Conservation (phyloP, 805 yeast species). For the Ogataea salicorniae region DNA sequence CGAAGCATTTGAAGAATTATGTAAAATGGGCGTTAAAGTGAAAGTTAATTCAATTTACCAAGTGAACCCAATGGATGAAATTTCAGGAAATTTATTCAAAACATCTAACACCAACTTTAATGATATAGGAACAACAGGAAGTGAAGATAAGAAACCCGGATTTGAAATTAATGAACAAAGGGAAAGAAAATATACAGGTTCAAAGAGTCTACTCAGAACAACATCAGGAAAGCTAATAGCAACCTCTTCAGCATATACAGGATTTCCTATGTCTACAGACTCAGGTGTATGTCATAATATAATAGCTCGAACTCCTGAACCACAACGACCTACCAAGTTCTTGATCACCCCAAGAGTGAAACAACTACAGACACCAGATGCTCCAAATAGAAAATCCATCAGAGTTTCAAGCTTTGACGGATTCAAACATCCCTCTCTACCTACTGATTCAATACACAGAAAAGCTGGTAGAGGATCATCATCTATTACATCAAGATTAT, state of each 20-base stretch:
- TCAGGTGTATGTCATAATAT: not conserved
- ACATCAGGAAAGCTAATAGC: constrained; percentile 2
- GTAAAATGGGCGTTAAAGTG: constrained; percentile 65
- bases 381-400: constrained; percentile 34
- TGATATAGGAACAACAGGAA: not conserved
- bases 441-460: constrained; percentile 19
- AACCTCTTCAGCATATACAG: not conserved
- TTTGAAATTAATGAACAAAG: constrained; percentile 7
- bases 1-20: constrained; percentile 78
- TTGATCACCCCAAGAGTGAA: constrained; percentile 39
- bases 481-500: constrained; percentile 28
- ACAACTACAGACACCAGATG: constrained; percentile 32
- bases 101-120: constrained; percentile 1
- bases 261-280: not conserved
- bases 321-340: constrained; percentile 11
- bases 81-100: constrained; percentile 16
- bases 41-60: constrained; percentile 53
- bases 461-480: constrained; percentile 24
- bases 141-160: constrained; percentile 14
- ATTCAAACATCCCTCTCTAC: constrained; percentile 23
- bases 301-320: constrained; percentile 25
- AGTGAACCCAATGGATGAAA: constrained; percentile 16
- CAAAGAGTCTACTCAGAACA: constrained; percentile 2
- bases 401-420: constrained; percentile 20
- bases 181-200: not conserved